Evolutionary conservation across 1,139 yeast genomes (phyloP).

Genomic region (Saccharomyces hybrid): DNA sequence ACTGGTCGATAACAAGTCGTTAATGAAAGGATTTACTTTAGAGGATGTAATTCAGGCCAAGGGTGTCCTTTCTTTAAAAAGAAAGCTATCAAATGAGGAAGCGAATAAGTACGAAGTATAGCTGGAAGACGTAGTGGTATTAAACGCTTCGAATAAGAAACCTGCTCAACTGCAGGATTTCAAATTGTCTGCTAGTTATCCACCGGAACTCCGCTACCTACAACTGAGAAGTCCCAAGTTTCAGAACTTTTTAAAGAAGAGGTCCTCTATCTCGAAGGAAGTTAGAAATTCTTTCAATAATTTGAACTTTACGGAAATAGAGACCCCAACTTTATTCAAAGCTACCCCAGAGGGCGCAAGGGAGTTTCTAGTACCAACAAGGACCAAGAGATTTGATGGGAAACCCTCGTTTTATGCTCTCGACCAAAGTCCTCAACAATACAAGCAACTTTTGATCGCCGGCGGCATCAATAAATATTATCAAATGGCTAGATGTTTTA

Average conservation of each 20-base stretch:
- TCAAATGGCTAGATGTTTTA: constrained; percentile 87
- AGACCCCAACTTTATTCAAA: constrained; percentile 86
- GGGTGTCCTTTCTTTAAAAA: constrained; percentile 39
- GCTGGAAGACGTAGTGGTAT: constrained; percentile 43
- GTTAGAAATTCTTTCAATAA: constrained; percentile 48
- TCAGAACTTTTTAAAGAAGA: constrained; percentile 50
- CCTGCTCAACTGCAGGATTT: constrained; percentile 67
- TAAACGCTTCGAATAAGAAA: constrained; percentile 58
- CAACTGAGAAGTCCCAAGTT: constrained; percentile 60
- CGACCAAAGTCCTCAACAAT: constrained; percentile 97
- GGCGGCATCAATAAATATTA: constrained; percentile 81
- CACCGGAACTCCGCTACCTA: constrained; percentile 71
- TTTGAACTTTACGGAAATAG: constrained; percentile 64
- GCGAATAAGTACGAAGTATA: constrained; percentile 46
- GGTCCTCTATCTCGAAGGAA: constrained; percentile 53
- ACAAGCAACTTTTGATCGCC: constrained; percentile 89
- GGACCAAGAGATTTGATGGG: constrained; percentile 29
- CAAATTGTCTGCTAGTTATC: constrained; percentile 42
- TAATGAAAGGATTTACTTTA: constrained; percentile 45
- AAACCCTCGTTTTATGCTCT: constrained; percentile 68
- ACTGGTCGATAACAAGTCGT: constrained; percentile 42
- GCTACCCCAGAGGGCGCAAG: constrained; percentile 98
- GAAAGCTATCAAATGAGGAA: constrained; percentile 14
- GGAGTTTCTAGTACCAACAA: constrained; percentile 88
- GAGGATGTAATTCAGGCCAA: constrained; percentile 71